A percentile compares a stretch with the other conserved stretches of the same genome.
phyloP scores from a whole-genome alignment of 306 rosid genomes.

The Abrus pulchellus region DNA sequence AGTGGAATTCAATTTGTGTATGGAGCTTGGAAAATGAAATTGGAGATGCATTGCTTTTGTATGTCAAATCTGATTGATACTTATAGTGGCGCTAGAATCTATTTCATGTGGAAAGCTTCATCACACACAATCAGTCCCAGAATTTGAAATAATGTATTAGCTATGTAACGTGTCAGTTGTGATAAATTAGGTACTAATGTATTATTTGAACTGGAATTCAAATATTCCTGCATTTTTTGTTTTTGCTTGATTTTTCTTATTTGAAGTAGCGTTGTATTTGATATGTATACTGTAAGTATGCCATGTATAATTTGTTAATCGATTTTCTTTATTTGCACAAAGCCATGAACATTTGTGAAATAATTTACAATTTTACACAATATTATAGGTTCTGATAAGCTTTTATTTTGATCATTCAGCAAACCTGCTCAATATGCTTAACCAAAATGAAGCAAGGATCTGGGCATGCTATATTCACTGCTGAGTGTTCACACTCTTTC shows the following conservation, averaged over 20 bases:
- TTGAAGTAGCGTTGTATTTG: background rate
- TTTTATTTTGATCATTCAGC: constrained; percentile 62
- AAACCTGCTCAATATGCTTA: constrained; percentile 90
- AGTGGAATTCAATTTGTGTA: background rate
- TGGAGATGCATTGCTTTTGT: constrained; percentile 15
- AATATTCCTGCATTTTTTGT: constrained; percentile 3
- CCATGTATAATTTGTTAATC: constrained; percentile 4
- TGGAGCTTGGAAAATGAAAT: background rate
- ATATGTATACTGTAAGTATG: constrained; percentile 14
- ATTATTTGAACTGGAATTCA: background rate
- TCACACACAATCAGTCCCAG: background rate
- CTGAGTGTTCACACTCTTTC: constrained; percentile 95
- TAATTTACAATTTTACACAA: background rate
- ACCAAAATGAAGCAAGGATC: constrained; percentile 93
- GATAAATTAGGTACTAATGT: background rate
- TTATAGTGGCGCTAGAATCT: background rate
- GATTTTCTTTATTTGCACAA: constrained; percentile 1
- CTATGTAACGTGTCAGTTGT: background rate
- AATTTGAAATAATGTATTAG: constrained; percentile 17
- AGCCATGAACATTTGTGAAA: constrained; percentile 3
- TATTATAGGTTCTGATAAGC: constrained; percentile 38
- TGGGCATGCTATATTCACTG: constrained; percentile 95
- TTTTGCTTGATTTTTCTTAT: background rate
- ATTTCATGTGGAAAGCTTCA: constrained; percentile 6
- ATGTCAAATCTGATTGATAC: constrained; percentile 3